phyloP scores from a whole-genome alignment of 768 basidiomycete genomes.

The Mrakia blollopis region DNA sequence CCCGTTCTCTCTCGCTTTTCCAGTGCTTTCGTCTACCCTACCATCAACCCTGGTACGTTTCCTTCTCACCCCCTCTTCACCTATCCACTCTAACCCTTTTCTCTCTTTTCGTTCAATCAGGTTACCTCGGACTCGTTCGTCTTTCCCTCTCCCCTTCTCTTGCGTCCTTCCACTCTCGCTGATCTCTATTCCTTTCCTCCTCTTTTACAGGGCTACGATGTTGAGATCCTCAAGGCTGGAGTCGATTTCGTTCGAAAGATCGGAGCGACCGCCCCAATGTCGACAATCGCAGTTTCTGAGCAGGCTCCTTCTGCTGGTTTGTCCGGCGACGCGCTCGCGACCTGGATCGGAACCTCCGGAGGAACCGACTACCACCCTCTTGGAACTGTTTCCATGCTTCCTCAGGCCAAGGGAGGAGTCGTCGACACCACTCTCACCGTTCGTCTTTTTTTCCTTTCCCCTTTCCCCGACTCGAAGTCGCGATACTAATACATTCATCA shows the following conservation, averaged over 20 bases:
- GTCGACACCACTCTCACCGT: slow-evolving; percentile 52
- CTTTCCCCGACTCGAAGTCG: background rate
- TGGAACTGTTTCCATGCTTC: slow-evolving; percentile 57
- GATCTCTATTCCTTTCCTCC: background rate
- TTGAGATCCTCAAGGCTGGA: slow-evolving; percentile 26
- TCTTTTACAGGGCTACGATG: background rate
- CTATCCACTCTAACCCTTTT: too few relatives aligned
- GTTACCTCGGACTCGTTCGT: slow-evolving; percentile 50
- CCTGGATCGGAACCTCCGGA: slow-evolving; percentile 6
- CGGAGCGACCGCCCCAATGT: slow-evolving; percentile 16
- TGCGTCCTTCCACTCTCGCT: background rate
- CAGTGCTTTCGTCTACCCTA: slow-evolving; percentile 41
- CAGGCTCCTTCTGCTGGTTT: background rate
- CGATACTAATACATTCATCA: background rate
- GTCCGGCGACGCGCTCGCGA: slow-evolving; percentile 2
- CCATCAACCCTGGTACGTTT: slow-evolving; percentile 54
- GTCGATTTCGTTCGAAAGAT: slow-evolving; percentile 14
- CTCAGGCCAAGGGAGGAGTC: slow-evolving; percentile 54
- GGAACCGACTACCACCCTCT: slow-evolving; percentile 29
- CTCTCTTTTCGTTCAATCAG: too few relatives aligned
- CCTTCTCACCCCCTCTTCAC: too few relatives aligned
- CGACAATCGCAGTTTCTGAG: background rate
- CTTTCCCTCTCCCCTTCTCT: background rate
- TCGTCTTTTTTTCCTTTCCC: background rate
- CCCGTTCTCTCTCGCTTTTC: too few relatives aligned